phyloP scores from a whole-genome alignment of 768 basidiomycete species.

The Pleurotus tuber-regium region DNA sequence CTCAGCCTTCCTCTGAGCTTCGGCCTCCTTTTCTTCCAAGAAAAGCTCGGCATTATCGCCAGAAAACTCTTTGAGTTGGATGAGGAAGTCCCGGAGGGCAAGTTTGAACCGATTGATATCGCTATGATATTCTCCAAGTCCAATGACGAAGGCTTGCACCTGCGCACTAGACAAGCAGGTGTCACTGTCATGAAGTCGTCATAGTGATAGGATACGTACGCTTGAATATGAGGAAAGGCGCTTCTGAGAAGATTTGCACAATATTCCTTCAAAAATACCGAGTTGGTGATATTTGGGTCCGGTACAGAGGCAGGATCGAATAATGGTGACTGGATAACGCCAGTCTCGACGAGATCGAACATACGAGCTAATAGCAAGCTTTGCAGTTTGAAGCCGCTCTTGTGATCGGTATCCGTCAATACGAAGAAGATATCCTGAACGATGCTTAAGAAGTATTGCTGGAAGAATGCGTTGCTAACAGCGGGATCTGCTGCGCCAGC shows the following conservation, averaged over 20 bases:
- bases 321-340: slow-evolving; percentile 76
- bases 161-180: slow-evolving; percentile 48
- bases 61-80: slow-evolving; percentile 96
- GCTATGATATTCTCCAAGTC: slow-evolving; percentile 68
- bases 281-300: slow-evolving; percentile 73
- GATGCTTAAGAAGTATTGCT: slow-evolving; percentile 90
- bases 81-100: slow-evolving; percentile 94
- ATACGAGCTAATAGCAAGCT: slow-evolving; percentile 88
- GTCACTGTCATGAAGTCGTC: slow-evolving; percentile 13
- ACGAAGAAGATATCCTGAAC: slow-evolving; percentile 97
- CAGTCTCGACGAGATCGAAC: slow-evolving; percentile 88
- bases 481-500: slow-evolving; percentile 67
- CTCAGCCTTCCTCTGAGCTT: slow-evolving; percentile 71
- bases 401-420: slow-evolving; percentile 96
- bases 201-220: slow-evolving; percentile 42
- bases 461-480: slow-evolving; percentile 92
- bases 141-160: slow-evolving; percentile 65
- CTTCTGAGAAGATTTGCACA: slow-evolving; percentile 80
- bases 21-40: slow-evolving; percentile 92
- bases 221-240: slow-evolving; percentile 91
- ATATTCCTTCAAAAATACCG: slow-evolving; percentile 80
- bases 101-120: slow-evolving; percentile 92
- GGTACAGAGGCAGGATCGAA: slow-evolving; percentile 75
- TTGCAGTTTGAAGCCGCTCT: slow-evolving; percentile 97
- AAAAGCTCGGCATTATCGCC: slow-evolving; percentile 91